phyloP scores from a whole-genome alignment of 768 basidiomycete species.

The Tulasnella calospora region DNA sequence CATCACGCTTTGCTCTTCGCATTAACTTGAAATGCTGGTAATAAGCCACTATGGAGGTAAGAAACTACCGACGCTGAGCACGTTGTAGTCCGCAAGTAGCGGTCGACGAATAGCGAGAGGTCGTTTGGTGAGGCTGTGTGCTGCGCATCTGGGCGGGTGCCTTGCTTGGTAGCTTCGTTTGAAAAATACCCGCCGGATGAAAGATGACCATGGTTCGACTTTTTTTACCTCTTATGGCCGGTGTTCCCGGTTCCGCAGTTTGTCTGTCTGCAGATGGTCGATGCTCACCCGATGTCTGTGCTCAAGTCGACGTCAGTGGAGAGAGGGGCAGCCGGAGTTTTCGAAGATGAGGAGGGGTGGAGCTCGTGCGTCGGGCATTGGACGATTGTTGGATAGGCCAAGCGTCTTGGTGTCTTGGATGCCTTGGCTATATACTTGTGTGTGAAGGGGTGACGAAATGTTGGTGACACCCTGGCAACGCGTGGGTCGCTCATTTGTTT shows the following conservation, averaged over 20 bases:
- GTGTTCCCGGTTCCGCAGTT: neutral
- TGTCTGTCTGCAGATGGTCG: neutral
- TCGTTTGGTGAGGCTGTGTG: neutral
- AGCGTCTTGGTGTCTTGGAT: neutral
- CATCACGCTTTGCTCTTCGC: neutral
- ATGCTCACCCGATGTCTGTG: neutral
- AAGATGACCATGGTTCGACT: neutral
- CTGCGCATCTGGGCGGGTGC: neutral
- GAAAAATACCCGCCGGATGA: neutral
- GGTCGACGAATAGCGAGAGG: neutral
- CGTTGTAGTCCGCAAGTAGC: neutral
- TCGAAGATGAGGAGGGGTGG: neutral
- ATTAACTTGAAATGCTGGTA: neutral
- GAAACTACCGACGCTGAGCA: neutral
- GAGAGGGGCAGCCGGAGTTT: neutral
- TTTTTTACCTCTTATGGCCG: neutral
- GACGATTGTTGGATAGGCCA: neutral
- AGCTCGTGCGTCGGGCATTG: neutral
- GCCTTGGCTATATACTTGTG: neutral
- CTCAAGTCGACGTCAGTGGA: neutral
- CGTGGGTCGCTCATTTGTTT: neutral
- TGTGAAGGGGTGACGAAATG: neutral
- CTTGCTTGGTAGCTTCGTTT: neutral
- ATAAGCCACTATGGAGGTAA: neutral
- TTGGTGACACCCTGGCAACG: neutral